Conservation (phyloP, 768 basidiomycete species). For the Exsudoporus frostii region DNA sequence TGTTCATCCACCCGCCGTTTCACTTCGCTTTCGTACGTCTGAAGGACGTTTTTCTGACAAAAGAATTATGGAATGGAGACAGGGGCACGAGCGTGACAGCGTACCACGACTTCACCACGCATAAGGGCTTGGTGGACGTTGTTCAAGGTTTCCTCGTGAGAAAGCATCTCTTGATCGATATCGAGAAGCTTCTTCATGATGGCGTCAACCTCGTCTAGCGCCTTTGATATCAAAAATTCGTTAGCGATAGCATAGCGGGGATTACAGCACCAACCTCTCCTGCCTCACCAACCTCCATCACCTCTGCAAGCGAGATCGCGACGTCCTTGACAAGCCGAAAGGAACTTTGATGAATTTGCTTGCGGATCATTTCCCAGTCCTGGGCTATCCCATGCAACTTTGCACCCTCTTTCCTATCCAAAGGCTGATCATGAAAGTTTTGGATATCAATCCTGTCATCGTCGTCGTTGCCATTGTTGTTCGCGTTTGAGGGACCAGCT, state of each 20-base stretch:
- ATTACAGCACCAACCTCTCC: slow-evolving; percentile 42
- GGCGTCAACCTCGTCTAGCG: slow-evolving; percentile 55
- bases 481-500: slow-evolving; percentile 25
- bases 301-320: slow-evolving; percentile 59
- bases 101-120: slow-evolving; percentile 57
- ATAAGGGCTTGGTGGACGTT: slow-evolving; percentile 56
- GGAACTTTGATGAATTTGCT: slow-evolving; percentile 42
- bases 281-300: slow-evolving; percentile 50
- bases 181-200: slow-evolving; percentile 72
- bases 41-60: slow-evolving; percentile 49
- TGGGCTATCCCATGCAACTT: slow-evolving; percentile 55
- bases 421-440: slow-evolving; percentile 64
- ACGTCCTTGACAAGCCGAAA: slow-evolving; percentile 49
- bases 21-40: slow-evolving; percentile 49
- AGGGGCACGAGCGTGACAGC: slow-evolving; percentile 19
- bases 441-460: slow-evolving; percentile 57
- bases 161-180: slow-evolving; percentile 55
- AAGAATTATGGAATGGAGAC: not conserved
- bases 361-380: slow-evolving; percentile 61
- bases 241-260: not conserved
- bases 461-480: slow-evolving; percentile 34
- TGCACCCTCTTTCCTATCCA: slow-evolving; percentile 48
- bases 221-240: slow-evolving; percentile 33
- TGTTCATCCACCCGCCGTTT: slow-evolving; percentile 46
- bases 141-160: slow-evolving; percentile 52